Base-by-base conservation (phyloP, 768 basidiomycete genomes). In the Leucocoprinus leucothites region DNA sequence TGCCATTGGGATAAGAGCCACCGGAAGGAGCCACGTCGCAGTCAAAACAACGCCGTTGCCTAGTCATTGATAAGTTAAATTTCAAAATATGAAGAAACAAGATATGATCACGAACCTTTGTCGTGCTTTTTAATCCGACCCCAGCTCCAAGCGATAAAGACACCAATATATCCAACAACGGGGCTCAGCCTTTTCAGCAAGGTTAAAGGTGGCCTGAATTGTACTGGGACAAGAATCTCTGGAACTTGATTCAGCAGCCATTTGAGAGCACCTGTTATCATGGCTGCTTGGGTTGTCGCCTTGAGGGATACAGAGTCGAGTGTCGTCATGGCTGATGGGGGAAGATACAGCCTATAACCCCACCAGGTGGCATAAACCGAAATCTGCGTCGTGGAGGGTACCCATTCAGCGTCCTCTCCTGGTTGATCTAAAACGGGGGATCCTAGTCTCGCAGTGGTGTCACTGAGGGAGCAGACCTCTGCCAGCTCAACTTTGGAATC, bases 131-230 rank as follows among this genome's bases (percentile, higher is more conserved):
- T 76, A 49, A 93, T 81, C 34, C 82, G 77, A 34, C 77, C 73
- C 91, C 91, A 93, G 59, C 79, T 81, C 88, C 89, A 92, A 3
- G 87, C 84, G 31, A 92, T 76, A 63, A 91, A 88, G 0, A 83
- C 82, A 2, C 88, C 87, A 46, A 91, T 76, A 61, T 89, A 90
- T 3, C 85, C 82, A 3, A 86, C 72, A 43, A 84, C 80, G 6
- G 88, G 89, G 14, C 82, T 74, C 14, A 89, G 69, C 41, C 77
- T 70, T 62, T 82, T 84, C n/a, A 89, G 72, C 56, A 90, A 67
- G 51, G 69, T 63, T 34, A 89, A 69, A 2, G 81, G 81, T 0
- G 82, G 75, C 16, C 78, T 76, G 56, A 89, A 73, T 51, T 83
- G 82, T 0, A 76, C 74, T 8, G 90, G 89, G 2, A 91, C 68